Evolutionary conservation across 495 filamentous ascomycete species (phyloP).

Genomic region (Darksidea phi): DNA sequence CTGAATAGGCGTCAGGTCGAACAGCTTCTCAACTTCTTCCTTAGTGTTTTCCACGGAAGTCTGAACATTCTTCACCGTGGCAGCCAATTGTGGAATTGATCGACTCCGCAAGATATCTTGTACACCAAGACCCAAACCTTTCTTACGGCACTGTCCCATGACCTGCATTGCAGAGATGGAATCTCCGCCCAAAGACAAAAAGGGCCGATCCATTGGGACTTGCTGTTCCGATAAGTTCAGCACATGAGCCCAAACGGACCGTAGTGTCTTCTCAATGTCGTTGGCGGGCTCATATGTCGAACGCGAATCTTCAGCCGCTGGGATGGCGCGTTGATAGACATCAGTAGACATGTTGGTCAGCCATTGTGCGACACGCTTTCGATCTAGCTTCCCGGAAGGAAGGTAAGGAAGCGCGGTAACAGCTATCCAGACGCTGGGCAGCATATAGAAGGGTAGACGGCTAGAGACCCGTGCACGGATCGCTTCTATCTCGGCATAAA

Average conservation of each 20-base stretch:
- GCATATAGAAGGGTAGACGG: conserved; percentile 24
- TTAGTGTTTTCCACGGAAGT: background rate
- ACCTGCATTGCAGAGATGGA: conserved; percentile 36
- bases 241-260: conserved; percentile 26
- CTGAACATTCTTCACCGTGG: background rate
- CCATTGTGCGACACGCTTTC: conserved; percentile 26
- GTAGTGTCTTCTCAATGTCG: conserved; percentile 5
- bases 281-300: background rate
- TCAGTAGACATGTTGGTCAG: conserved; percentile 17
- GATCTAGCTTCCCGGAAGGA: conserved; percentile 28
- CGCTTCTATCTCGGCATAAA: conserved; percentile 7
- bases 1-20: conserved; percentile 37
- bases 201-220: conserved; percentile 21
- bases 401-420: conserved; percentile 18
- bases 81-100: conserved; percentile 31
- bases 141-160: conserved; percentile 23
- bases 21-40: conserved; percentile 24
- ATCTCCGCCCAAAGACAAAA: conserved; percentile 29
- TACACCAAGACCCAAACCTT: conserved; percentile 29
- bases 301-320: background rate
- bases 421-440: conserved; percentile 27
- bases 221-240: conserved; percentile 24
- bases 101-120: conserved; percentile 33
- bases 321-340: conserved; percentile 21
- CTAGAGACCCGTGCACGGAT: conserved; percentile 8